Conservation (phyloP, 345 rosid genomes). For the Angophora floribunda region DNA sequence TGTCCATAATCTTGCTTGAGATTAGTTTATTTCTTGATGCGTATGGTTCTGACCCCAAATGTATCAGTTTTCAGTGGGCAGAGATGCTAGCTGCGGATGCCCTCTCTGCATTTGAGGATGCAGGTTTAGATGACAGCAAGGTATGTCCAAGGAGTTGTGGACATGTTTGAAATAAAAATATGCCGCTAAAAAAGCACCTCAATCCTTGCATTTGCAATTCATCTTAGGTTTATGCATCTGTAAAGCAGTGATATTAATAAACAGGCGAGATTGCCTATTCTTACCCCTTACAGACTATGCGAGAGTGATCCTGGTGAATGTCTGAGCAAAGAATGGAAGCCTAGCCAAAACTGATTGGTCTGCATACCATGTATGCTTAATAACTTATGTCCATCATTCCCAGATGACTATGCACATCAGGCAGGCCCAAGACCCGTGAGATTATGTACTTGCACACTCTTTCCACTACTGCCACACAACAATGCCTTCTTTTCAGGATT, state of each 20-base stretch:
- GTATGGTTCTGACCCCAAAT: not conserved
- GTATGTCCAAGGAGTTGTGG: slow-evolving; percentile 17
- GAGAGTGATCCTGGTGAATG: not conserved
- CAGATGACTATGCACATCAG: not conserved
- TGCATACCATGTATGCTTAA: not conserved
- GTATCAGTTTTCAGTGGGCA: slow-evolving; percentile 63
- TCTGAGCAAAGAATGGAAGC: not conserved
- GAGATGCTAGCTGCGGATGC: slow-evolving; percentile 95
- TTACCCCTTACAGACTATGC: not conserved
- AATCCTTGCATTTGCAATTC: not conserved
- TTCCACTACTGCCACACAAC: not conserved
- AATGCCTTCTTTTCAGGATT: not conserved
- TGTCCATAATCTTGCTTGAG: not conserved
- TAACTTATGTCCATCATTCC: not conserved
- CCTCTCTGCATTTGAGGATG: slow-evolving; percentile 93
- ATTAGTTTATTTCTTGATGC: not conserved
- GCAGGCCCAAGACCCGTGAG: not conserved
- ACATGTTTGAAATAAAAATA: not conserved
- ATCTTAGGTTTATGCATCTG: not conserved
- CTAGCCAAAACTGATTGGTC: not conserved
- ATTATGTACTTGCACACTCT: not conserved
- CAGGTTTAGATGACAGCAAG: slow-evolving; percentile 67
- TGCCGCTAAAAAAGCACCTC: not conserved
- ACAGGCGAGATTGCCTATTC: not conserved
- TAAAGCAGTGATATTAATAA: not conserved